Percentiles rank a stretch among this genome's conserved stretches.
These are phyloP conservation scores for Nitzschia putrida DNA, from an alignment of 108 stramenopile species.

Conservation along the genomic window DNA sequence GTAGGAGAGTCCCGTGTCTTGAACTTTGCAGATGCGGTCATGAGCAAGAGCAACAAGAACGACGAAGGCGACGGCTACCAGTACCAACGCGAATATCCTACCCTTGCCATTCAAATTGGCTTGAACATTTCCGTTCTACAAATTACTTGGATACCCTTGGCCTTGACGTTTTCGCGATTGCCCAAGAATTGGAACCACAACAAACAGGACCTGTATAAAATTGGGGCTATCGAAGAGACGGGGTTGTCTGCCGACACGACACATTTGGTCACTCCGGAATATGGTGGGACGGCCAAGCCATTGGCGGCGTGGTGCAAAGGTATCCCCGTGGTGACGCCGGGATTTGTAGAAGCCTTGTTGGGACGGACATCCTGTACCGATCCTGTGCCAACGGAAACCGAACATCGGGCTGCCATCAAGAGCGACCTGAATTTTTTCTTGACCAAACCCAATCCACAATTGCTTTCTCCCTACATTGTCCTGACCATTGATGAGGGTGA, in stretches of 20 bases:
- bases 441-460: slow-evolving; percentile 14
- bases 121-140: slow-evolving; percentile 23
- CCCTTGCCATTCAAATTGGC: slow-evolving; percentile 32
- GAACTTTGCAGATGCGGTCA: background rate
- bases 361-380: slow-evolving; percentile 6
- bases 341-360: slow-evolving; percentile 15
- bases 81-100: too few relatives aligned
- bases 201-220: background rate
- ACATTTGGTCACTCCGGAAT: slow-evolving; percentile 22
- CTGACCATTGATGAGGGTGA: slow-evolving; percentile 23
- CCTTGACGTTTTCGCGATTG: slow-evolving; percentile 11
- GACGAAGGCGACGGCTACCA: too few relatives aligned
- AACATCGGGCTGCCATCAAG: slow-evolving; percentile 10
- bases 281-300: slow-evolving; percentile 29
- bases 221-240: slow-evolving; percentile 14
- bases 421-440: slow-evolving; percentile 9
- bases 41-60: too few relatives aligned
- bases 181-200: slow-evolving; percentile 2
- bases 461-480: slow-evolving; percentile 10
- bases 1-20: slow-evolving; percentile 19
- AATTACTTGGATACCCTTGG: slow-evolving; percentile 25
- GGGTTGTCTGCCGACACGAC: slow-evolving; percentile 9
- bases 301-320: slow-evolving; percentile 29
- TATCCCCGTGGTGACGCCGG: slow-evolving; percentile 32
- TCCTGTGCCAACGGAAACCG: slow-evolving; percentile 8